Conservation (phyloP, 164 flowering plant species). For the Berberis thunbergii region DNA sequence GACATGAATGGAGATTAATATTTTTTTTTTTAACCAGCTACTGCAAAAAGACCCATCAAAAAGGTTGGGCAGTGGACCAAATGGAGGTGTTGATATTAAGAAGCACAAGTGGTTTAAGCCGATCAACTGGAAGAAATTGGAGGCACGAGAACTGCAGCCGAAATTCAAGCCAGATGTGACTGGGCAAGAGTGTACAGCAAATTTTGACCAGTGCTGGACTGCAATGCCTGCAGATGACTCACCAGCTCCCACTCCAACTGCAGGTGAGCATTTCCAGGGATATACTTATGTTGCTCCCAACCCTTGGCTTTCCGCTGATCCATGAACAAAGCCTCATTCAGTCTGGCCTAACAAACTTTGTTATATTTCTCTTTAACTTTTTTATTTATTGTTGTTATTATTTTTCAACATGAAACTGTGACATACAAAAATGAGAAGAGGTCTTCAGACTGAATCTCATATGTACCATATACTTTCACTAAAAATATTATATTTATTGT, state of each 20-base stretch:
- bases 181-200: conserved; percentile 73
- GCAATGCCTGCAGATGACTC: conserved; percentile 72
- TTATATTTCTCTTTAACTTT: too few species aligned
- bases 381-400: too few species aligned
- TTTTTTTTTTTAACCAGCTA: conserved; percentile 28
- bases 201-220: conserved; percentile 80
- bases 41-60: conserved; percentile 66
- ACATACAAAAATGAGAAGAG: too few species aligned
- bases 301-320: conserved; percentile 51
- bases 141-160: conserved; percentile 47
- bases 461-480: neutral
- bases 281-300: conserved; percentile 69
- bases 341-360: too few species aligned
- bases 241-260: conserved; percentile 74
- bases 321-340: conserved; percentile 2
- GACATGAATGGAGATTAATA: too few species aligned
- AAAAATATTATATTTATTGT: neutral
- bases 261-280: conserved; percentile 68
- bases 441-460: neutral
- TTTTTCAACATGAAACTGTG: too few species aligned
- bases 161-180: conserved; percentile 75
- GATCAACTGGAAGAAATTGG: conserved; percentile 76
- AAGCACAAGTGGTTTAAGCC: conserved; percentile 66
- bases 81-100: conserved; percentile 57
- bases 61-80: conserved; percentile 72